Percentiles rank a stretch among this genome's conserved stretches.
These are phyloP conservation scores for Rosa multiflora DNA, from an alignment of 306 rosid genomes.

Conservation along the genomic window DNA sequence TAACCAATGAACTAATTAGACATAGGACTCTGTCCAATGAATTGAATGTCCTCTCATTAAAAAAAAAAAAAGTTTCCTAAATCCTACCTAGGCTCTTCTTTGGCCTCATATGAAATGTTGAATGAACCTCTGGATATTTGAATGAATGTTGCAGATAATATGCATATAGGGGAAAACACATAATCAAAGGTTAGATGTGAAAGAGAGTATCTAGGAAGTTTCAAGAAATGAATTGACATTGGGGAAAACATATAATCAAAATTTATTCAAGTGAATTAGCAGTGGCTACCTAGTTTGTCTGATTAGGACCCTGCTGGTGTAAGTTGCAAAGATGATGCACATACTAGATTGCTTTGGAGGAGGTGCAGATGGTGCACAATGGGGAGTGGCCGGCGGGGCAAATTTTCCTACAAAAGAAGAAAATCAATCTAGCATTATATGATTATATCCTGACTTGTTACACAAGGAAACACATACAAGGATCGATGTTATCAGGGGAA, in stretches of 20 bases:
- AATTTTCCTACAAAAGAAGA: constrained; percentile 32
- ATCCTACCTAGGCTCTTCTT: not conserved
- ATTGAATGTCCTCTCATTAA: too few relatives aligned
- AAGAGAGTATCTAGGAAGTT: not conserved
- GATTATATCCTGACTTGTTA: not conserved
- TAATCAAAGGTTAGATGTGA: not conserved
- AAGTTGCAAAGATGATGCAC: constrained; percentile 28
- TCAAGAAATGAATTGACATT: not conserved
- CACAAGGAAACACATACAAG: constrained; percentile 40
- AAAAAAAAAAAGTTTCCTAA: not conserved
- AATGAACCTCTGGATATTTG: not conserved
- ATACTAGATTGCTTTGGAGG: constrained; percentile 19
- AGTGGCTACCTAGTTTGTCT: not conserved
- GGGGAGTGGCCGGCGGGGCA: constrained; percentile 23
- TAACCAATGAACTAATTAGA: not conserved
- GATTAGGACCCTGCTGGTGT: constrained; percentile 23
- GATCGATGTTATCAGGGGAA: constrained; percentile 44
- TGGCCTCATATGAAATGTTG: not conserved
- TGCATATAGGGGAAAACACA: too few relatives aligned
- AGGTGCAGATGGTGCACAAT: constrained; percentile 8
- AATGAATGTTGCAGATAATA: constrained; percentile 33
- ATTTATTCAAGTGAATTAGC: not conserved
- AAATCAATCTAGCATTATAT: not conserved
- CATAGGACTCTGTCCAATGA: not conserved
- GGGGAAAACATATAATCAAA: not conserved